These are phyloP conservation scores for Alternaria incomplexa DNA, from an alignment of 2,329 filamentous ascomycete species.

Conservation along the genomic window DNA sequence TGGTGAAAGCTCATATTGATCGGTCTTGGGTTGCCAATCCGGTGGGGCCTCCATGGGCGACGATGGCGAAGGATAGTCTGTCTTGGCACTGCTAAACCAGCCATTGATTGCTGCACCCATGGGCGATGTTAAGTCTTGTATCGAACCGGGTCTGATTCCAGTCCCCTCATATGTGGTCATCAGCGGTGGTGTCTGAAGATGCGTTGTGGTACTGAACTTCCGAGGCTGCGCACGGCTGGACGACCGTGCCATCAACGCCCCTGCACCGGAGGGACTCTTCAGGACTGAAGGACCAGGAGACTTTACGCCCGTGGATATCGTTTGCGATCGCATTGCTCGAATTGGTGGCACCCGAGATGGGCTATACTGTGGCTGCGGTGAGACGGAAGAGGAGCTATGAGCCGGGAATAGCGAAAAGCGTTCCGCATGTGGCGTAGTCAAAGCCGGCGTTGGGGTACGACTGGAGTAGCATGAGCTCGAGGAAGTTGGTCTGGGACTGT, in stretches of 20 bases:
- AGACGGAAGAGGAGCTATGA: neutral
- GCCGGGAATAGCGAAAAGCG: conserved; percentile 15
- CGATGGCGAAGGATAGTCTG: neutral
- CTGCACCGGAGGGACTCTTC: neutral
- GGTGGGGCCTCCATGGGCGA: conserved; percentile 4
- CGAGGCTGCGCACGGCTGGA: neutral
- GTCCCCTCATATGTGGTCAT: neutral
- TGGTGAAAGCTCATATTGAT: conserved; percentile 21
- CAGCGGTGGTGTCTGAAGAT: conserved; percentile 2
- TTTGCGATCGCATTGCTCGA: neutral
- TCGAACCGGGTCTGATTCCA: neutral
- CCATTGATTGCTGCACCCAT: conserved; percentile 22
- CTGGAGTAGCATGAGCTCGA: conserved; percentile 10
- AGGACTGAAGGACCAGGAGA: neutral
- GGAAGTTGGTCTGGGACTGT: conserved; percentile 13
- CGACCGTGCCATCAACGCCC: neutral
- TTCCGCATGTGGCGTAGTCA: conserved; percentile 6
- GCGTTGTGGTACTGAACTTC: conserved; percentile 11
- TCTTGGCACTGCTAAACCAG: conserved; percentile 12
- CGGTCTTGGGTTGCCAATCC: conserved; percentile 19
- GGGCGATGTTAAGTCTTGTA: conserved; percentile 15
- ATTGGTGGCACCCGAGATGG: neutral
- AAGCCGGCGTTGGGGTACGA: conserved; percentile 6
- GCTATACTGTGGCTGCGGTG: neutral
- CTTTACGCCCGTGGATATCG: neutral